A percentile compares a stretch with the other conserved stretches of the same genome.
Evolutionary conservation across 108 stramenopile genomes (phyloP).

Genomic region (Skeletonema potamos): DNA sequence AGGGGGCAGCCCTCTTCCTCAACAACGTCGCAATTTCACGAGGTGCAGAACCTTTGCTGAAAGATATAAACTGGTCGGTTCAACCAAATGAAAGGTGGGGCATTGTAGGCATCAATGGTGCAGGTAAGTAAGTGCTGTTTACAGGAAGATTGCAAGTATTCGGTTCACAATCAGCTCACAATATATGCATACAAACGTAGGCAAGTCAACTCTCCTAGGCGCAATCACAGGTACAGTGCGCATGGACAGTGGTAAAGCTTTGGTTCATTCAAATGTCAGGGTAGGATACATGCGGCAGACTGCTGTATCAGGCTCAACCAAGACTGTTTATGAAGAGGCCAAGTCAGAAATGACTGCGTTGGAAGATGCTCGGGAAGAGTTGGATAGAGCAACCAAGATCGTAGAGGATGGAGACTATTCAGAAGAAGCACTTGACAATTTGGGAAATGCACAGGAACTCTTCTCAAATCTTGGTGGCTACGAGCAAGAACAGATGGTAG

Average conservation of each 20-base stretch:
- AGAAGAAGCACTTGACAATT: conserved; percentile 49
- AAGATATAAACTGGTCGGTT: conserved; percentile 50
- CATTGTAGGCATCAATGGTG: conserved; percentile 60
- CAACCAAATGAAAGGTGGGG: conserved; percentile 60
- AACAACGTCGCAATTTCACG: conserved; percentile 58
- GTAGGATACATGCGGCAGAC: conserved; percentile 25
- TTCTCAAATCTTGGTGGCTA: conserved; percentile 74
- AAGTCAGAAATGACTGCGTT: conserved; percentile 66
- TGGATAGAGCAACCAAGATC: conserved; percentile 16
- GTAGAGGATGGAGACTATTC: conserved; percentile 40
- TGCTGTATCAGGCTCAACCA: conserved; percentile 74
- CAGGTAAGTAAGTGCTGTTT: neutral
- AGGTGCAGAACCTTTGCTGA: conserved; percentile 40
- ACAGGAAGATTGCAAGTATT: too few relatives aligned
- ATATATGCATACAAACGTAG: neutral
- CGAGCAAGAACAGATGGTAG: conserved; percentile 72
- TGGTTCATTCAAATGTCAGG: conserved; percentile 39
- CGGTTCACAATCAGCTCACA: neutral
- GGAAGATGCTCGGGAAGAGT: conserved; percentile 24
- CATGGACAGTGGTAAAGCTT: conserved; percentile 43
- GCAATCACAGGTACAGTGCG: conserved; percentile 47
- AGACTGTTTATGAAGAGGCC: conserved; percentile 82
- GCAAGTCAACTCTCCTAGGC: conserved; percentile 47
- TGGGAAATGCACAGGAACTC: conserved; percentile 47
- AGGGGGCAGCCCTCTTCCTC: conserved; percentile 61